Conservation (phyloP, 1,284 basidiomycete species). For the Ceratobasidium sp. region DNA sequence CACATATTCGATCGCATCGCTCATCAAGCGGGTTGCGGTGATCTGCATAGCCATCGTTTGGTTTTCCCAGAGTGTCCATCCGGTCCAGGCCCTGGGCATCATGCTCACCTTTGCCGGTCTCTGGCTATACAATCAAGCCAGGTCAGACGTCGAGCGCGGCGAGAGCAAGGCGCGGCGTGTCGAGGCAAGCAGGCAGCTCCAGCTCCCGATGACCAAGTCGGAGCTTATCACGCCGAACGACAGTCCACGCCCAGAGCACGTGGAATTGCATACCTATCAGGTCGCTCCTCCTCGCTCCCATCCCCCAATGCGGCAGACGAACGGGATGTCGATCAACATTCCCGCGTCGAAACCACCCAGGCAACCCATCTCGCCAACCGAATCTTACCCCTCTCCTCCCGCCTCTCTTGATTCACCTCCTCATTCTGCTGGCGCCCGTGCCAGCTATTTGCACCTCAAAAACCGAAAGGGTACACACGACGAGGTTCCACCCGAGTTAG, state of each 20-base stretch:
- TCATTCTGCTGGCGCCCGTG: conserved; percentile 33
- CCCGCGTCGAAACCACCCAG: conserved; percentile 42
- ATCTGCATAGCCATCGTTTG: conserved; percentile 97
- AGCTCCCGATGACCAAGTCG: conserved; percentile 70
- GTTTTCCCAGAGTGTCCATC: conserved; percentile 90
- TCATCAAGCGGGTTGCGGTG: conserved; percentile 97
- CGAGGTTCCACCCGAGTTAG: not conserved
- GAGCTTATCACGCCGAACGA: conserved; percentile 53
- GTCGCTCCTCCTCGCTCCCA: conserved; percentile 44
- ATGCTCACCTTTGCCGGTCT: conserved; percentile 87
- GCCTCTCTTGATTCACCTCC: conserved; percentile 74
- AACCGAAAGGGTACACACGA: conserved; percentile 31
- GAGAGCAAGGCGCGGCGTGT: conserved; percentile 85
- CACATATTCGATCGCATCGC: conserved; percentile 96
- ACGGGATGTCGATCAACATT: conserved; percentile 43
- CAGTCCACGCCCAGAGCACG: conserved; percentile 43
- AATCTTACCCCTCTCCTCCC: conserved; percentile 78
- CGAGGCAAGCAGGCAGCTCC: conserved; percentile 77
- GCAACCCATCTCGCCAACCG: conserved; percentile 54
- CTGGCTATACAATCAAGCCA: conserved; percentile 96
- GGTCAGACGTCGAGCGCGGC: conserved; percentile 89
- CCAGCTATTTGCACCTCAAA: conserved; percentile 23
- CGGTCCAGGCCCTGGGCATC: conserved; percentile 88
- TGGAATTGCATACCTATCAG: conserved; percentile 43
- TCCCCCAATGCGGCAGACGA: conserved; percentile 48